Percentiles rank a stretch among this genome's conserved stretches.
phyloP scores from a whole-genome alignment of 1,284 basidiomycete species.

The Trichosporon ovoides region DNA sequence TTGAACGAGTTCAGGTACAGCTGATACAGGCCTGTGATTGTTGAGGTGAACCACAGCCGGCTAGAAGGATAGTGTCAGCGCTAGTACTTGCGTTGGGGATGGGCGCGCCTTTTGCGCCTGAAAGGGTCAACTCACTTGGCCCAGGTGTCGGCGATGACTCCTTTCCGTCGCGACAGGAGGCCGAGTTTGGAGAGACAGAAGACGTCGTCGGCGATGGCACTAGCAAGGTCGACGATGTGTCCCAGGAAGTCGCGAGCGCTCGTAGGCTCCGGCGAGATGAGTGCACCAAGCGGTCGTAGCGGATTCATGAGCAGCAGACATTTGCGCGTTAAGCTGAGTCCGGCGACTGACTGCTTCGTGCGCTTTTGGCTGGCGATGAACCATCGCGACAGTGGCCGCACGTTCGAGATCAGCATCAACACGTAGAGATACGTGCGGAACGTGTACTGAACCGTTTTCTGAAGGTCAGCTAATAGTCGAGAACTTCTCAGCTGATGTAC shows the following conservation, averaged over 20 bases:
- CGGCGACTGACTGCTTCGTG: constrained; percentile 28
- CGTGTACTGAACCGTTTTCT: constrained; percentile 46
- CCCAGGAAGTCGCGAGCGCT: constrained; percentile 34
- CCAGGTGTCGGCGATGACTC: constrained; percentile 34
- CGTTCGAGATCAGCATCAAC: constrained; percentile 30
- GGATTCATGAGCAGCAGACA: constrained; percentile 44
- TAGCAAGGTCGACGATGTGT: constrained; percentile 39
- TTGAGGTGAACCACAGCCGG: constrained; percentile 42
- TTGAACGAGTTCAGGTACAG: constrained; percentile 23
- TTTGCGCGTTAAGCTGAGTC: constrained; percentile 42
- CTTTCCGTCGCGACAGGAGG: constrained; percentile 27
- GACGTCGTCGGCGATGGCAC: constrained; percentile 40
- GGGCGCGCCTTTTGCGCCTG: neutral
- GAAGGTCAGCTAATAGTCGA: constrained; percentile 1
- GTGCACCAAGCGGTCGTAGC: constrained; percentile 37
- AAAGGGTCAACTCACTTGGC: constrained; percentile 30
- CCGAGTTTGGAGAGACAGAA: constrained; percentile 40
- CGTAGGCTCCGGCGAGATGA: constrained; percentile 39
- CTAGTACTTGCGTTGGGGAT: neutral
- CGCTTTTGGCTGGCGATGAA: constrained; percentile 37
- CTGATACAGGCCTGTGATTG: constrained; percentile 38
- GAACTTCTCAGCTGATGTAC: constrained; percentile 10
- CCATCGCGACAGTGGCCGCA: constrained; percentile 35
- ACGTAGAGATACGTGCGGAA: constrained; percentile 43
- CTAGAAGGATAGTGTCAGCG: constrained; percentile 19